These are phyloP conservation scores for Plectranthus barbatus DNA, from an alignment of 257 asterid species.

Conservation along the genomic window DNA sequence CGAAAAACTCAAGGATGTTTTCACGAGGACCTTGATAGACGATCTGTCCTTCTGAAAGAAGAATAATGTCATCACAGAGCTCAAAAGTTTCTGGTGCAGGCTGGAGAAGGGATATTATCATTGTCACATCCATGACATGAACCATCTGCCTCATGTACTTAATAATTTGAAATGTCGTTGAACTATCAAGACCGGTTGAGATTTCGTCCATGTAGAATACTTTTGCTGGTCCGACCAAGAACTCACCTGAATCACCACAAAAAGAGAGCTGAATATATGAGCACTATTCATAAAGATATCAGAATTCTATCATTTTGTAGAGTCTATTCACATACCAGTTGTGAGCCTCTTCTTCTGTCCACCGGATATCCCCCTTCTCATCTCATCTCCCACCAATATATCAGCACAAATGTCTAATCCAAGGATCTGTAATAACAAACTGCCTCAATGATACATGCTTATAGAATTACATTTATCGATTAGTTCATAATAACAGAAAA, in stretches of 20 bases:
- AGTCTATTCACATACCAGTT: constrained; percentile 41
- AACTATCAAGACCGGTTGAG: constrained; percentile 95
- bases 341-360: constrained; percentile 97
- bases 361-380: constrained; percentile 95
- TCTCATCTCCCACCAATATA: constrained; percentile 77
- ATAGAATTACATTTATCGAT: not conserved
- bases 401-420: constrained; percentile 94
- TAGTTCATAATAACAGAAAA: not conserved
- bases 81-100: constrained; percentile 92
- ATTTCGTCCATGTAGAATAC: constrained; percentile 97
- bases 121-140: constrained; percentile 81
- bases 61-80: constrained; percentile 80
- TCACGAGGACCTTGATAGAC: constrained; percentile 94
- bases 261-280: not conserved
- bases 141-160: constrained; percentile 93
- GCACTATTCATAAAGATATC: no score
- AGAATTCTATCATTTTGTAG: not conserved
- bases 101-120: constrained; percentile 90
- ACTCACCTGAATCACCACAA: constrained; percentile 56
- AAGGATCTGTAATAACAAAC: constrained; percentile 52
- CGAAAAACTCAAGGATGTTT: constrained; percentile 68
- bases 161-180: constrained; percentile 79
- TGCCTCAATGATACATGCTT: not conserved
- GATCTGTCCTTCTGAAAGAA: constrained; percentile 75
- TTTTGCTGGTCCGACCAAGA: constrained; percentile 95